phyloP scores from a whole-genome alignment of 2,329 filamentous ascomycete genomes.

The Colletotrichum zoysiae region DNA sequence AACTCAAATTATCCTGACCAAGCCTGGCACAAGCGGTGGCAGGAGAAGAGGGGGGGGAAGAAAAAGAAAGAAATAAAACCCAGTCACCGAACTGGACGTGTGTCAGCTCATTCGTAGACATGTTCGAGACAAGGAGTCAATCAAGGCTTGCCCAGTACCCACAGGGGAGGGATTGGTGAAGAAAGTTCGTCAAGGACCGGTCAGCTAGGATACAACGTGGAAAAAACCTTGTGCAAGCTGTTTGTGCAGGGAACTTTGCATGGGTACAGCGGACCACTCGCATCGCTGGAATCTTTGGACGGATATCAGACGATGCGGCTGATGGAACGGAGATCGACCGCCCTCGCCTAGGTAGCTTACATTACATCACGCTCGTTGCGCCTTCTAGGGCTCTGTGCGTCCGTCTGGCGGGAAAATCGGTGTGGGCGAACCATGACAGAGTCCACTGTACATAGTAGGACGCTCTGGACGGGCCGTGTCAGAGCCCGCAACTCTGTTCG shows the following conservation, averaged over 20 bases:
- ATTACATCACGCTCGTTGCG: neutral
- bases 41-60: no score
- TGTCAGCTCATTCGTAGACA: slow-evolving; percentile 2
- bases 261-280: slow-evolving; percentile 41
- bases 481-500: slow-evolving; percentile 26
- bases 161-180: slow-evolving; percentile 21
- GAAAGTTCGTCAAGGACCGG: slow-evolving; percentile 36
- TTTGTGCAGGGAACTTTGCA: slow-evolving; percentile 36
- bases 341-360: slow-evolving; percentile 8
- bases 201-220: slow-evolving; percentile 40
- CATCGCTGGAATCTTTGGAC: slow-evolving; percentile 39
- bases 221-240: slow-evolving; percentile 32
- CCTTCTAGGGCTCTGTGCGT: slow-evolving; percentile 11
- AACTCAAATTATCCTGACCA: slow-evolving; percentile 10
- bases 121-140: slow-evolving; percentile 9
- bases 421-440: neutral
- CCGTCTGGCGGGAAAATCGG: slow-evolving; percentile 17
- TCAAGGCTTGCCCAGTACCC: slow-evolving; percentile 17
- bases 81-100: neutral
- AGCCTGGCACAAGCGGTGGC: neutral
- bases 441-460: neutral
- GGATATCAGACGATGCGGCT: slow-evolving; percentile 42
- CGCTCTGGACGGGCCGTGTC: slow-evolving; percentile 14
- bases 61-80: slow-evolving; percentile 8
- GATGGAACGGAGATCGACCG: slow-evolving; percentile 42